Base-by-base conservation (phyloP, 345 rosid species). In the Eucalyptus decipiens region DNA sequence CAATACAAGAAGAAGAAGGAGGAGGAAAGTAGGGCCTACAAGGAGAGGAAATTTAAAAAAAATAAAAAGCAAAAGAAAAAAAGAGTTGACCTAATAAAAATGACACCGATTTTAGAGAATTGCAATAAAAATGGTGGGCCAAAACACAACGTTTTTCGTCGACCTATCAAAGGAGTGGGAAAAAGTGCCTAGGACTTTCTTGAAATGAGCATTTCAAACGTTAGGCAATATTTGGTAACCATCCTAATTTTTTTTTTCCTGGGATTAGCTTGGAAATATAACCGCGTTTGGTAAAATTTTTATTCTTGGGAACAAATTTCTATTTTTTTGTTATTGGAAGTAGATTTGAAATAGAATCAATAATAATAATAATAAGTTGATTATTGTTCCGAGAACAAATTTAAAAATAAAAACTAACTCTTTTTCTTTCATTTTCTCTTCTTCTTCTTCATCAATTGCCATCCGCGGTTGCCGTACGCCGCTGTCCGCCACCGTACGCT, bases 211-310 rank as follows among this genome's bases (percentile, higher is more conserved):
- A 1, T 24, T 58, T 58, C 6, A 24, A 58, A 58, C 4, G 6
- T 4, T 58, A 24, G 52, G 3, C 1, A 50, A 7, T 50, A 50
- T 15, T 50, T 50, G 0, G 7, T 50, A 50, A 50, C 7, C 7
- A 50, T 50, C 3, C 3, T 48, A 0, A 48, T n/a, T 48, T 48
- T 4, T 48, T 48, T 48, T 0, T 48, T 48, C 1, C 0, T 48
- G n/a, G 1, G 1, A 48, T 48, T 0, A 48, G 1, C 15, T 48
- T 48, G 15, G 5, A 48, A 48, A 48, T 4, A 48, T 0, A 48
- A 48, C 12, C 1, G 2, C 49, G 1, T 48, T 48, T 48, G 50
- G 2, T 48, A 48, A 48, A 48, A 48, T 12, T 48, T 48, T 48
- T 48, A 1, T 12, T 48, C 0, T 0, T 48, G 0, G 0, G 15